A percentile compares a stretch with the other conserved stretches of the same genome.
These are phyloP conservation scores for Picea abies DNA, from an alignment of 83 land plant species.

Conservation along the genomic window DNA sequence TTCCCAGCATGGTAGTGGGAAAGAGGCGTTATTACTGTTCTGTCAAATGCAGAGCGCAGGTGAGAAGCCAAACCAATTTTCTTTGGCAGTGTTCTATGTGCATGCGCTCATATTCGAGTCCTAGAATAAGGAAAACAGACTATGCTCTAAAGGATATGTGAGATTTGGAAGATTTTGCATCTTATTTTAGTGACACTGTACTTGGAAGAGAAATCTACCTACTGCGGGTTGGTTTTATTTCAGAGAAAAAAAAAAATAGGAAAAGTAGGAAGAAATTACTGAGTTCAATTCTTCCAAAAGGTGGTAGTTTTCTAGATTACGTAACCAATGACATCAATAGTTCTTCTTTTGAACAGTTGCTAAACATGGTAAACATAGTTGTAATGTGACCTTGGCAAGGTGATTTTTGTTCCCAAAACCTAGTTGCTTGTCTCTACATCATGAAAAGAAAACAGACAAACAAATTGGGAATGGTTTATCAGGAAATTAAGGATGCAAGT, in stretches of 20 bases:
- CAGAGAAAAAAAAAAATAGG: constrained; percentile 16
- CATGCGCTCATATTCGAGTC: too few species aligned
- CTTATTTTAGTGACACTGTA: constrained; percentile 25
- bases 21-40: too few species aligned
- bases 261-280: constrained; percentile 36
- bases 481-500: constrained; percentile 33
- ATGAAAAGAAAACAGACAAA: too few species aligned
- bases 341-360: constrained; percentile 23
- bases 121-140: too few species aligned
- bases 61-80: too few species aligned
- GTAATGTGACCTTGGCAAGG: constrained; percentile 42
- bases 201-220: constrained; percentile 44
- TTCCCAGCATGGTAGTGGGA: too few species aligned
- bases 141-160: too few species aligned
- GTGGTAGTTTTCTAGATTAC: constrained; percentile 18
- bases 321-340: constrained; percentile 21
- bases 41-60: too few species aligned
- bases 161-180: constrained; percentile 14
- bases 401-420: constrained; percentile 40
- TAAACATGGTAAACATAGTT: constrained; percentile 30
- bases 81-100: too few species aligned
- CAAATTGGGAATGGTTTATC: too few species aligned
- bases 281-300: constrained; percentile 34
- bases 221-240: constrained; percentile 30
- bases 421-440: too few species aligned